phyloP scores from a whole-genome alignment of 345 rosid species.

The Bretschneidera sinensis region DNA sequence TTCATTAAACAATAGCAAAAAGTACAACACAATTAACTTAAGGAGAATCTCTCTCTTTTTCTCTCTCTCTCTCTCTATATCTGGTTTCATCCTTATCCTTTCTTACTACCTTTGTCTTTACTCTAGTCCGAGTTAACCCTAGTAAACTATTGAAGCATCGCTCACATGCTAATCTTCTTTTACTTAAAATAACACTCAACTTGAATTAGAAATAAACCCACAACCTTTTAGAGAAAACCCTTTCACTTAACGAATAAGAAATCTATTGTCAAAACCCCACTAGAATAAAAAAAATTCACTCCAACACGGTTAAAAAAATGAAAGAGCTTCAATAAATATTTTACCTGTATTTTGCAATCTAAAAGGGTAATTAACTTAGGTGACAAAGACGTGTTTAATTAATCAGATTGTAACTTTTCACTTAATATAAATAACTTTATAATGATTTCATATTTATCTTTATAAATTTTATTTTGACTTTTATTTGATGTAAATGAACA shows the following conservation, averaged over 20 bases:
- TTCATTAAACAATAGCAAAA: conserved; percentile 17
- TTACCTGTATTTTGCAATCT: no score
- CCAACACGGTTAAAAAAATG: no score
- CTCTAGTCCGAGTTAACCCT: conserved; percentile 27
- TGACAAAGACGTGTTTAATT: no score
- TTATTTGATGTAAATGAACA: no score
- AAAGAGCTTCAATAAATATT: no score
- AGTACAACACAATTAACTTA: conserved; percentile 16
- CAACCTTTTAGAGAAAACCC: no score
- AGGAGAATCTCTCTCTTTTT: conserved; percentile 22
- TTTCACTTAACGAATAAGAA: background rate
- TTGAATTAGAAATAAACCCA: conserved; percentile 18
- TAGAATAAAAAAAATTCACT: no score
- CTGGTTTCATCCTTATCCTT: conserved; percentile 49
- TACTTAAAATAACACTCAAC: conserved; percentile 17
- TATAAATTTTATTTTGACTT: no score
- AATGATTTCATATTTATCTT: no score
- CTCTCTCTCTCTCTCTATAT: conserved; percentile 4
- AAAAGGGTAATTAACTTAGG: no score
- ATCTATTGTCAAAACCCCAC: background rate
- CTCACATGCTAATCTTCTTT: conserved; percentile 7
- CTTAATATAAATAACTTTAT: no score
- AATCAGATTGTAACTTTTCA: no score
- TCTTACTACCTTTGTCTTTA: conserved; percentile 17
- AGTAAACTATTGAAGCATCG: background rate